These are phyloP conservation scores for Aspergillus transmontanensis DNA, from an alignment of 2,329 filamentous ascomycete genomes.

Conservation along the genomic window DNA sequence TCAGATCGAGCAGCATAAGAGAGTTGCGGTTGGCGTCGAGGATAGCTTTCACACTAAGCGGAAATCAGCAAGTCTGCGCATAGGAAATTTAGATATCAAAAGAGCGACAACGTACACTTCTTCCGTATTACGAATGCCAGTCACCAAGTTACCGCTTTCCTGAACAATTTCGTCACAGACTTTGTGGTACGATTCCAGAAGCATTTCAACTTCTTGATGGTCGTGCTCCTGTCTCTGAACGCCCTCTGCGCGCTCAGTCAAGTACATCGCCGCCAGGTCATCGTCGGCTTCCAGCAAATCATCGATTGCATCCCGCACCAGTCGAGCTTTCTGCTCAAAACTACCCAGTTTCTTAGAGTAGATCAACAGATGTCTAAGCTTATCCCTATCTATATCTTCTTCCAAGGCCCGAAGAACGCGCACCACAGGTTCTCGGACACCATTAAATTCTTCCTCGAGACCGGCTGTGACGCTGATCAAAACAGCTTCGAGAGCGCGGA, in stretches of 20 bases:
- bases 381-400: constrained; percentile 94
- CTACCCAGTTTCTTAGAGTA: constrained; percentile 94
- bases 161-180: constrained; percentile 98
- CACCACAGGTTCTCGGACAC: constrained; percentile 89
- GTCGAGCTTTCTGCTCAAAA: constrained; percentile 93
- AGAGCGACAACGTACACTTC: constrained; percentile 72
- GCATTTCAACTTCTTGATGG: constrained; percentile 95
- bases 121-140: constrained; percentile 94
- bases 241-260: constrained; percentile 83
- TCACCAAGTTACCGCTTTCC: constrained; percentile 88
- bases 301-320: constrained; percentile 92
- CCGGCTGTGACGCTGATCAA: constrained; percentile 90
- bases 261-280: constrained; percentile 90
- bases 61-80: background rate
- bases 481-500: constrained; percentile 91
- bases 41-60: constrained; percentile 84
- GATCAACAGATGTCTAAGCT: constrained; percentile 85
- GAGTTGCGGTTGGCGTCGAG: constrained; percentile 97
- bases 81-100: too few relatives aligned
- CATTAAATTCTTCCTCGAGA: constrained; percentile 91
- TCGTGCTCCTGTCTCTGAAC: constrained; percentile 75
- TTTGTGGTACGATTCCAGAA: constrained; percentile 96
- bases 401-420: constrained; percentile 86
- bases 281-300: constrained; percentile 96
- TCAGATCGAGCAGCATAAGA: constrained; percentile 94